Conservation (phyloP, 768 basidiomycete species). For the Russula virescens region DNA sequence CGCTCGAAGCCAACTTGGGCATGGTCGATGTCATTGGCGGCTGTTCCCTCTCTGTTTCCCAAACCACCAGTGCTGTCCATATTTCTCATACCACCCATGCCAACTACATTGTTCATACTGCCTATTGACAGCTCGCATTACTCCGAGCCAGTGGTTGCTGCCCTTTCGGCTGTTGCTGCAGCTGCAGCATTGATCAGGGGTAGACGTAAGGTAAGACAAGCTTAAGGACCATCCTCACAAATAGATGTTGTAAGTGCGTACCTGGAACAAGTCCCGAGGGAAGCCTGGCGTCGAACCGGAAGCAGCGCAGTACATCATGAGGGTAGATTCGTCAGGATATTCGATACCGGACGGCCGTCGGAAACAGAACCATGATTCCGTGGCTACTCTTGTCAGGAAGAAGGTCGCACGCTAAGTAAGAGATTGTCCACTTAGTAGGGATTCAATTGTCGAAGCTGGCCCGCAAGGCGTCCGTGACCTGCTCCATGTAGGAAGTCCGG, state of each 20-base stretch:
- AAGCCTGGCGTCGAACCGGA: conserved; percentile 33
- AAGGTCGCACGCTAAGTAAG: conserved; percentile 68
- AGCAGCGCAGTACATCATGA: conserved; percentile 30
- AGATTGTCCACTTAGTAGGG: conserved; percentile 96
- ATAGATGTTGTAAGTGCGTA: conserved; percentile 30
- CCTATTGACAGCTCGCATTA: conserved; percentile 25
- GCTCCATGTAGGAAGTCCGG: conserved; percentile 74
- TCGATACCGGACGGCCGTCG: conserved; percentile 30
- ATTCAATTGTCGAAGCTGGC: conserved; percentile 96
- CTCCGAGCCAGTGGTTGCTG: conserved; percentile 28
- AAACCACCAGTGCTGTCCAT: conserved; percentile 45
- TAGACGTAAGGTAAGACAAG: background rate
- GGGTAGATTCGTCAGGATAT: conserved; percentile 26
- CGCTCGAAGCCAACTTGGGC: too few species aligned
- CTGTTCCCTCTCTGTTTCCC: too few species aligned
- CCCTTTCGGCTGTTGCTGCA: conserved; percentile 37
- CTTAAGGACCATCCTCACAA: too few species aligned
- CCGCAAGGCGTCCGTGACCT: conserved; percentile 76
- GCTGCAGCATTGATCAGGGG: conserved; percentile 60
- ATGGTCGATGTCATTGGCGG: too few species aligned
- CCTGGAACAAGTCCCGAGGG: conserved; percentile 79
- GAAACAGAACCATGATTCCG: conserved; percentile 33
- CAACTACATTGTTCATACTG: conserved; percentile 25
- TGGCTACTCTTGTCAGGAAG: too few species aligned
- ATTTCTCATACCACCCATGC: conserved; percentile 33